Evolutionary conservation across 1,284 basidiomycete species (phyloP), one percentile per base, ranked within the genome.

Genomic region (Irpex rosettiformis): DNA sequence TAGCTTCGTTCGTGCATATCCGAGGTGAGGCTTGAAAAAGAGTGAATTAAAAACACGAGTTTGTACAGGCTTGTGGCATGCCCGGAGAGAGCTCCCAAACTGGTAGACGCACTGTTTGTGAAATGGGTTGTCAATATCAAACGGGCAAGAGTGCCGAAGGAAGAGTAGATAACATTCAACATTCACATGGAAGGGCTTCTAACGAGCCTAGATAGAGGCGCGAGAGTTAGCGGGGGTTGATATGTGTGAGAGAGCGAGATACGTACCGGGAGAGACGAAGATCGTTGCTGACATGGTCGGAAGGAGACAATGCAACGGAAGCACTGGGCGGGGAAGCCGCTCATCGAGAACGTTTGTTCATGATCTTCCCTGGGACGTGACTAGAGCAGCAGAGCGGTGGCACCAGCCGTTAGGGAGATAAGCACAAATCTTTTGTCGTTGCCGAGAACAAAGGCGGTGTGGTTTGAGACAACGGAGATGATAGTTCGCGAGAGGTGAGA

Each of bases 211-310:
- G 33, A 40, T 40, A 16, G 45, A 58, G 43, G 53, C 48, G 52
- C 57, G 42, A 58, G 37, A 22, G 48, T 51, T 28, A 51, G 48
- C 48, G 48, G 25, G 11, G 48, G 24, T 25, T 51, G n/a, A 18
- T 51, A n/a, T 7, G 25, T 51, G 48, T 51, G 48, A 18, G 48
- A 51, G 48, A 4, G 25, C 24, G 11, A n/a, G 1, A 13, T 54
- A 40, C 27, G 21, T 25, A 49, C 40, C 40, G 8, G 42, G 18
- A 28, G 21, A 11, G 37, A 22, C 58, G 58, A 54, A 29, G 53
- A 59, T 59, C 58, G 54, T 22, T n/a, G 30, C 33, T 21, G 59
- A 54, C 30, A 53, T 57, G 29, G 30, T 49, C 52, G 51, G 52
- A 54, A 42, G 58, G 45, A 42, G 45, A 33, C 37, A 27, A 51